Base-by-base conservation (phyloP, 2,329 filamentous ascomycete genomes). In the Acarospora socialis region DNA sequence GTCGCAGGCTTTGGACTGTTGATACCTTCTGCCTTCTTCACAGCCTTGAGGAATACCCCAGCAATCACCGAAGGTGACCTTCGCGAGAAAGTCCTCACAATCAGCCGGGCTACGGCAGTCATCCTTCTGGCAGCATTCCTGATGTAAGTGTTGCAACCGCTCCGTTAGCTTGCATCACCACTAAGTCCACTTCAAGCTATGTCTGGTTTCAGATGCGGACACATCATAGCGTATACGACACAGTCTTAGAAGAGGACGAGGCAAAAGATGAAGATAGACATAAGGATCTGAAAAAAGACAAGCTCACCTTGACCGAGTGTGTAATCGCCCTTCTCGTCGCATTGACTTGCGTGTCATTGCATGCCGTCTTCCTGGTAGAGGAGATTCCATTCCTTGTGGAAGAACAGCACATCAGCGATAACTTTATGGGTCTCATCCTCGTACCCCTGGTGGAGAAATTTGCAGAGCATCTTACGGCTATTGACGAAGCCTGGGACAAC, bases 381-480 rank as follows among this genome's bases (percentile, higher is more conserved):
- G 63, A 86, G 47, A 90, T 90, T 36, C 66, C 73, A 21, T 61
- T 56, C 45, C 70, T 77, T 24, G 71, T 74, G 13, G 45, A 53
- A 13, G 58, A 64, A 24, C 56, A 54, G 16, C 53, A 59, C 16
- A 34, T 34, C 28, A 18, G 57, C 80, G 4, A 64, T 92, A 0
- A 81, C 87, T 5, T 54, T 75, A 79, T 3, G 81, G 81, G 9
- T 81, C 90, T 53, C 81, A 90, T 54, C 60, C 21, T 41, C 7
- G 38, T 90, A 10, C 59, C 81, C 3, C 65, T 92, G 0, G 81
- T 90, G 4, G 83, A 92, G 50, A 92, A 92, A 55, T 76, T 79
- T 3, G 81, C 82, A 8, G 82, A 92, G 54, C 82, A 36, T 18
- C 33, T 90, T 27, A 84, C 80, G 2, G 80, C 82, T 25, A 65